phyloP scores from a whole-genome alignment of 108 stramenopile genomes.

The Fragilariopsis cylindrus region DNA sequence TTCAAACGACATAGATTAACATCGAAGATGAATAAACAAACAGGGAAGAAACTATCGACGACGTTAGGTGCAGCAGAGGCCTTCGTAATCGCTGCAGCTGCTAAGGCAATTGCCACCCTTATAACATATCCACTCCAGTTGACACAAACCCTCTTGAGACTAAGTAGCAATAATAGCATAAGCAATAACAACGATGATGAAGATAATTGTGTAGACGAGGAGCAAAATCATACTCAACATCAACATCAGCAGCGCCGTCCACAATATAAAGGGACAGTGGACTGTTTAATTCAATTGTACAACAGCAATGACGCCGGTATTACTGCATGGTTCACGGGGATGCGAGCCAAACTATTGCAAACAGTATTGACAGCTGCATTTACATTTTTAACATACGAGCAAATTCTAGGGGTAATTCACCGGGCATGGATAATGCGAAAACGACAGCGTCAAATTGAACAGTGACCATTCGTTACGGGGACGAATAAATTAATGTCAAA shows the following conservation, averaged over 20 bases:
- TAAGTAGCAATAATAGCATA: constrained; percentile 18
- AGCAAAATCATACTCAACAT: not conserved
- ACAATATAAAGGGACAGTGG: constrained; percentile 61
- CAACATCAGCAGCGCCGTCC: not conserved
- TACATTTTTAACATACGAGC: constrained; percentile 91
- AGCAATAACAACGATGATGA: not conserved
- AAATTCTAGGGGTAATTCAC: constrained; percentile 52
- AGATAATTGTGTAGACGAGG: not conserved
- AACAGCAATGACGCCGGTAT: constrained; percentile 46
- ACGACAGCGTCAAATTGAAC: not conserved
- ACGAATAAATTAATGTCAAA: no score
- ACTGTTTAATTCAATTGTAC: constrained; percentile 71
- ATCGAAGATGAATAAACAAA: not conserved
- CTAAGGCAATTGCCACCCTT: constrained; percentile 88
- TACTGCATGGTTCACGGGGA: constrained; percentile 76
- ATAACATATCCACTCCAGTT: constrained; percentile 90
- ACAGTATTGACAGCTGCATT: constrained; percentile 89
- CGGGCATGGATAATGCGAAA: not conserved
- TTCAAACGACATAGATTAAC: constrained; percentile 46
- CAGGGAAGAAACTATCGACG: not conserved
- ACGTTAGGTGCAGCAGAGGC: constrained; percentile 68
- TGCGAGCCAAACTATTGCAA: constrained; percentile 90
- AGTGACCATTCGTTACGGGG: not conserved
- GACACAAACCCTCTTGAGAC: constrained; percentile 49
- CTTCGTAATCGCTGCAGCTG: constrained; percentile 85